A percentile compares a stretch with the other conserved stretches of the same genome.
Conservation (phyloP, 805 yeast species). For the Suhomyces sp. region DNA sequence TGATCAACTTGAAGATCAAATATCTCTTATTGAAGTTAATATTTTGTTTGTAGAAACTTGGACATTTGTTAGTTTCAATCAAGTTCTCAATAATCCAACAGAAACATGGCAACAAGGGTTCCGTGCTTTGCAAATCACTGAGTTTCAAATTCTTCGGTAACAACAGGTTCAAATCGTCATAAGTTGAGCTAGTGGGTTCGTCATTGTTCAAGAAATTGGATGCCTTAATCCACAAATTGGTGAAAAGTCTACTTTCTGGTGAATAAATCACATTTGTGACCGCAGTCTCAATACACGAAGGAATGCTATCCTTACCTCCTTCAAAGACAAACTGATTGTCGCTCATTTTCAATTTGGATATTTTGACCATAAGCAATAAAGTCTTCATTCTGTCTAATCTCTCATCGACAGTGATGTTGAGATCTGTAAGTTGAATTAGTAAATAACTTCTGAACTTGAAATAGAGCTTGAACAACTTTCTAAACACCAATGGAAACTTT, state of each 20-base stretch:
- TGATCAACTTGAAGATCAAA: conserved; percentile 37
- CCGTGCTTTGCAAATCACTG: conserved; percentile 28
- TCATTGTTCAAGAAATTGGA: conserved; percentile 28
- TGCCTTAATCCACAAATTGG: conserved; percentile 68
- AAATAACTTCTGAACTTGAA: conserved; percentile 64
- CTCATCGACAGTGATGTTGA: conserved; percentile 52
- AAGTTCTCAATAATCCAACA: conserved; percentile 89
- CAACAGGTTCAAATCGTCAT: conserved; percentile 30
- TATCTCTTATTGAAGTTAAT: conserved; percentile 80
- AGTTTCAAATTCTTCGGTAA: conserved; percentile 29
- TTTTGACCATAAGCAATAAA: conserved; percentile 61
- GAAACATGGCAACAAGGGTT: conserved; percentile 73
- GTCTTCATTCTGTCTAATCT: conserved; percentile 71
- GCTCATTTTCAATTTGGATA: conserved; percentile 66
- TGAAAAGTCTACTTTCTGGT: conserved; percentile 75
- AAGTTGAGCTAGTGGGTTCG: conserved; percentile 10
- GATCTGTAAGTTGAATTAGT: conserved; percentile 62
- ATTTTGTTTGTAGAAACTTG: conserved; percentile 68
- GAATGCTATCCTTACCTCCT: conserved; percentile 44
- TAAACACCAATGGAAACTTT: conserved; percentile 68
- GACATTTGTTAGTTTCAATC: conserved; percentile 60
- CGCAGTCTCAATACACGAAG: conserved; percentile 84
- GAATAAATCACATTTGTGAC: conserved; percentile 69
- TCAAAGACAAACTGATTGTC: conserved; percentile 43
- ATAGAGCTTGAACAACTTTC: conserved; percentile 65